Conservation (phyloP, 1,284 basidiomycete species). For the Hortiboletus rubellus region DNA sequence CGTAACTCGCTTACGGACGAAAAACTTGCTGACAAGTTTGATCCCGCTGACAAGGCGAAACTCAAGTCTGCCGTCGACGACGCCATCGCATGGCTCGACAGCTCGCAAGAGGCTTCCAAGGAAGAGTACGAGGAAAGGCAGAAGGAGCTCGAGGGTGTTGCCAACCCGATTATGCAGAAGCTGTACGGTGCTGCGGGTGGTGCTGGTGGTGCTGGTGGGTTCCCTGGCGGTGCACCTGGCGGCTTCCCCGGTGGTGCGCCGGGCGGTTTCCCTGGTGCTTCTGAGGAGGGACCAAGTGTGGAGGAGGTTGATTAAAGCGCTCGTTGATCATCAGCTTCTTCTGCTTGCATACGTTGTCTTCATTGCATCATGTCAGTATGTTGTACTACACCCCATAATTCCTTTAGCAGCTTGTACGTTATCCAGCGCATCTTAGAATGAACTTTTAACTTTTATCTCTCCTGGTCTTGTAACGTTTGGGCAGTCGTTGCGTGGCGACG, state of each 20-base stretch:
- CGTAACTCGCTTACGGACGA: constrained; percentile 87
- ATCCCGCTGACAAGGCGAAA: constrained; percentile 84
- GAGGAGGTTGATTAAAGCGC: constrained; percentile 79
- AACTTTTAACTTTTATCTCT: constrained; percentile 6
- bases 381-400: constrained; percentile 36
- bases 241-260: constrained; percentile 51
- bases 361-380: constrained; percentile 32
- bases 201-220: constrained; percentile 46
- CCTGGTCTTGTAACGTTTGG: not conserved
- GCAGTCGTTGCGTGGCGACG: not conserved
- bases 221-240: constrained; percentile 42
- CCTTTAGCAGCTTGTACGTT: constrained; percentile 33
- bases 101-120: constrained; percentile 87
- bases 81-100: constrained; percentile 87
- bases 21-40: constrained; percentile 88
- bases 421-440: constrained; percentile 36
- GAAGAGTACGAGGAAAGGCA: constrained; percentile 96
- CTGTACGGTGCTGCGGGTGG: constrained; percentile 80
- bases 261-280: constrained; percentile 53
- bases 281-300: constrained; percentile 82
- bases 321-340: constrained; percentile 8
- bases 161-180: constrained; percentile 95
- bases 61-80: constrained; percentile 86
- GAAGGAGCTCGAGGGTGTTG: constrained; percentile 91
- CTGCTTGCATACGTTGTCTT: constrained; percentile 21